Base-by-base conservation (phyloP, 129 eudicot genomes). In the Tagetes erecta region DNA sequence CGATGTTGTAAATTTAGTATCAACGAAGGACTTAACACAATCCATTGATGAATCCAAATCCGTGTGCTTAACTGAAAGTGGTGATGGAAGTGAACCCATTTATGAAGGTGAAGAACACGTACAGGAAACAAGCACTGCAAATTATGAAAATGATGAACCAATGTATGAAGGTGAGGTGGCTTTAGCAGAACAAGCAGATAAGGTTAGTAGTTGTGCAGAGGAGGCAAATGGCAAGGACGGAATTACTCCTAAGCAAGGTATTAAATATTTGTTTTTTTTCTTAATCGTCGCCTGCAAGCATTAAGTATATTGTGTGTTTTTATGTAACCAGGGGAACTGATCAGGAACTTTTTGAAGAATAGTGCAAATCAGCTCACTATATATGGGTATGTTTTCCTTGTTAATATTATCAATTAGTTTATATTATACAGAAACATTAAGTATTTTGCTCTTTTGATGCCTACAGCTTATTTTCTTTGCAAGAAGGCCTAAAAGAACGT, bases 71-170 rank as follows among this genome's bases (percentile, higher is more conserved):
- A 80, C 86, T 59, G 81, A 89, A 12, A 82, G 77, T 73, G 70
- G 57, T 77, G 90, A 83, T 79, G 89, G 77, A 74, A 82, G 83
- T 78, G 98, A 94, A 82, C 98, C 97, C 57, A 84, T 94, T 33
- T 94, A 94, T 75, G 98, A 88, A 85, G 98, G 98, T 11, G 97
- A 94, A 73, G 97, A 94, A 55, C 83, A 87, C 80, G 85, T 90
- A 77, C 75, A 83, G 79, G 91, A 94, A 58, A 73, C 87, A 62
- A 82, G 83, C 67, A 60, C 86, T 57, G 50, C 72, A 75, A 58
- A 42, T 58, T 76, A 67, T 72, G 88, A 84, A 79, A 82, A 86
- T 77, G 83, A 80, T 80, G 98, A 94, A 75, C 97, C 98, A 47
- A 65, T 90, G 70, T 94, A 94, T 83, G 97, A 88, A 84, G 98